phyloP scores from a whole-genome alignment of 2,329 filamentous ascomycete species.

The Paracorniculantispora psalliotae region DNA sequence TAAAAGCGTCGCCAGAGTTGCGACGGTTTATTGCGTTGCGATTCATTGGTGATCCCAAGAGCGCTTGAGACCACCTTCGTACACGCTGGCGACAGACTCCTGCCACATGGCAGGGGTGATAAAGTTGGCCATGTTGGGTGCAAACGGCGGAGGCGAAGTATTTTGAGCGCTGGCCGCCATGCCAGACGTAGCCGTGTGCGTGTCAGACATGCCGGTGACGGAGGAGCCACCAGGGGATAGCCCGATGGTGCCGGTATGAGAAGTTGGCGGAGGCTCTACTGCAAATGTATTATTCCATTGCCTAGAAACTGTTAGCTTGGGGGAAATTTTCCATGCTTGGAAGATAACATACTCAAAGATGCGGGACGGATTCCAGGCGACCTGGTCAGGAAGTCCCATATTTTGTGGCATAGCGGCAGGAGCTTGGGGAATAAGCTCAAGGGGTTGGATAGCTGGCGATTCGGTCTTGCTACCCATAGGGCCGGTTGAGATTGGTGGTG shows the following conservation, averaged over 20 bases:
- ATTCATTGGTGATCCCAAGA: conserved; percentile 46
- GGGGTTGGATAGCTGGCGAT: conserved; percentile 66
- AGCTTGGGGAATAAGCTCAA: conserved; percentile 61
- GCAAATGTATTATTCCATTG: conserved; percentile 96
- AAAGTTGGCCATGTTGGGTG: conserved; percentile 49
- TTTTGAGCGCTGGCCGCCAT: conserved; percentile 43
- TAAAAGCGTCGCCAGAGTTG: not conserved
- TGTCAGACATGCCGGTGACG: conserved; percentile 47
- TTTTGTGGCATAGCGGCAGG: conserved; percentile 48
- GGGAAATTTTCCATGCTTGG: not conserved
- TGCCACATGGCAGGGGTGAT: conserved; percentile 71
- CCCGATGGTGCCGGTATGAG: conserved; percentile 41
- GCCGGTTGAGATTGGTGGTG: conserved; percentile 72
- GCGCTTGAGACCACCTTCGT: conserved; percentile 60
- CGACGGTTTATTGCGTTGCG: conserved; percentile 4
- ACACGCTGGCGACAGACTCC: conserved; percentile 64
- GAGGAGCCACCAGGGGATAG: conserved; percentile 51
- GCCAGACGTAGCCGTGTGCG: conserved; percentile 39
- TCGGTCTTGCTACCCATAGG: conserved; percentile 72
- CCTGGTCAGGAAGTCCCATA: conserved; percentile 58
- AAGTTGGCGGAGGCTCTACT: conserved; percentile 42
- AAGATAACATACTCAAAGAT: conserved; percentile 71
- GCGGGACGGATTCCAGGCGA: conserved; percentile 76
- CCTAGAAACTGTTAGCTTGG: conserved; percentile 39
- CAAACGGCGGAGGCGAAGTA: conserved; percentile 42